Conservation (phyloP, 2,329 filamentous ascomycete species). For the Fusarium sp. region DNA sequence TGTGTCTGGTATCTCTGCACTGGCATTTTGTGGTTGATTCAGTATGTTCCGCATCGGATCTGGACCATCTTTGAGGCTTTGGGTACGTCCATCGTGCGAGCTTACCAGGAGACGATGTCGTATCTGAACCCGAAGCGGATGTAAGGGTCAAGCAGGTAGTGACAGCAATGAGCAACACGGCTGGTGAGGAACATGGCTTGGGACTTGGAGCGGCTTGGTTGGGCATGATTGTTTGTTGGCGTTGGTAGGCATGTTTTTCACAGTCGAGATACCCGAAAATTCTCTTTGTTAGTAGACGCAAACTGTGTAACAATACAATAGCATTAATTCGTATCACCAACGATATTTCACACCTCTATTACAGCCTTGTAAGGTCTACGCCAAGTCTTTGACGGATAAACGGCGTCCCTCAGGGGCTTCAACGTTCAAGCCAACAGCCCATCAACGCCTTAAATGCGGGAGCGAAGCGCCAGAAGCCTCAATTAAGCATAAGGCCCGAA, state of each 20-base stretch:
- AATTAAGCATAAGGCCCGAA: background rate
- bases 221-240: background rate
- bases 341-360: background rate
- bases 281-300: background rate
- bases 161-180: background rate
- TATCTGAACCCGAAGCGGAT: slow-evolving; percentile 53
- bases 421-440: background rate
- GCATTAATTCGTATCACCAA: background rate
- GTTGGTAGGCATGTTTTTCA: background rate
- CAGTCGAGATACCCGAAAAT: background rate
- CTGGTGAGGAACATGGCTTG: background rate
- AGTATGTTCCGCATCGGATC: slow-evolving; percentile 51
- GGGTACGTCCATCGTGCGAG: slow-evolving; percentile 47
- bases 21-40: slow-evolving; percentile 46
- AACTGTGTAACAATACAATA: background rate
- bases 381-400: background rate
- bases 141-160: slow-evolving; percentile 1
- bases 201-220: background rate
- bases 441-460: background rate
- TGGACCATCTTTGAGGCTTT: slow-evolving; percentile 49
- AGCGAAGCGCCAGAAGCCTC: background rate
- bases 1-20: slow-evolving; percentile 43
- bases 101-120: slow-evolving; percentile 51
- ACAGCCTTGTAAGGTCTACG: background rate
- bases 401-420: background rate